Evolutionary conservation across 1,284 basidiomycete species (phyloP).

Genomic region (Tremellales sp.): DNA sequence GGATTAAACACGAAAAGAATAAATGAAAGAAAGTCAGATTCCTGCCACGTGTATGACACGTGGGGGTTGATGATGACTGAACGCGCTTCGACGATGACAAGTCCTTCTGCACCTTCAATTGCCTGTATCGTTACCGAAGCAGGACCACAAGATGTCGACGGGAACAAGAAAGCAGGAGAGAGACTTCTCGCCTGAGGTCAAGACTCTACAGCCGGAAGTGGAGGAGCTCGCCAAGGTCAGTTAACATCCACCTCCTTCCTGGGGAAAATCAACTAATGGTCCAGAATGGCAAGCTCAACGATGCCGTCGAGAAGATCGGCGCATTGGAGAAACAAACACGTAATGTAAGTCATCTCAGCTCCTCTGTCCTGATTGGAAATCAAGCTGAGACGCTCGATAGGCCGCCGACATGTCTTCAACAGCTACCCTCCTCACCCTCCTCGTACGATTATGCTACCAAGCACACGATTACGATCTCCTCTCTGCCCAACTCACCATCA

Average conservation of each 20-base stretch:
- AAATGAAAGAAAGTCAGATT: constrained; percentile 3
- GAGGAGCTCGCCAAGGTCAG: constrained; percentile 51
- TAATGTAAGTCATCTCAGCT: constrained; percentile 62
- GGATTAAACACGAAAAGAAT: constrained; percentile 16
- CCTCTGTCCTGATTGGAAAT: too few species aligned
- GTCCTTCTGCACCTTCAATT: not conserved
- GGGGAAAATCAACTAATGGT: constrained; percentile 7
- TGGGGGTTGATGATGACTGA: not conserved
- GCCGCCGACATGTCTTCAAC: constrained; percentile 91
- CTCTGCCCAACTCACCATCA: constrained; percentile 65
- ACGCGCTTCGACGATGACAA: not conserved
- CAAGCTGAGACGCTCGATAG: constrained; percentile 51
- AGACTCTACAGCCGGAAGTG: constrained; percentile 49
- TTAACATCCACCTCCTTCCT: not conserved
- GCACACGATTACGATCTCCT: constrained; percentile 60
- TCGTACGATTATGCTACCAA: constrained; percentile 68
- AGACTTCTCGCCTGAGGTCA: constrained; percentile 55
- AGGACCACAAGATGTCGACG: constrained; percentile 33
- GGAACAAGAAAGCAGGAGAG: constrained; percentile 53
- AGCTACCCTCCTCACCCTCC: constrained; percentile 72
- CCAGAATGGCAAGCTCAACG: constrained; percentile 67
- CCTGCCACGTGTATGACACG: constrained; percentile 6
- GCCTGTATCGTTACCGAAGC: not conserved
- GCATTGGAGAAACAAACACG: constrained; percentile 91
- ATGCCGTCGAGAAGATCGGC: constrained; percentile 85